Evolutionary conservation across 805 yeast species (phyloP).

Genomic region (Ogataea polymorpha): DNA sequence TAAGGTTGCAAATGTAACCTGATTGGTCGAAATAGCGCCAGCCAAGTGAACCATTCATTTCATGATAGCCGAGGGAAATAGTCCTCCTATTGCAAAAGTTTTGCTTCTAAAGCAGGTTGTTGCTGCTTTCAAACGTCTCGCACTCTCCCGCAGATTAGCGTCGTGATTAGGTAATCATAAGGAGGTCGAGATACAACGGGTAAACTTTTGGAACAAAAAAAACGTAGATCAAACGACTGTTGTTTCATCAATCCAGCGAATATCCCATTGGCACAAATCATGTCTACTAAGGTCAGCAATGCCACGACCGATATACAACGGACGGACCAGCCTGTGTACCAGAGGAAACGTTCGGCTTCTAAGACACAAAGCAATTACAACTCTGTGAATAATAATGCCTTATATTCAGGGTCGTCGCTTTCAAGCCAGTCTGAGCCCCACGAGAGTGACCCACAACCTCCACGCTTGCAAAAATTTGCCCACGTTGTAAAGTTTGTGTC

Average conservation of each 20-base stretch:
- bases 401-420: constrained; percentile 12
- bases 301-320: constrained; percentile 4
- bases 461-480: constrained; percentile 34
- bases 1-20: too few relatives aligned
- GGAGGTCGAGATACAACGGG: too few relatives aligned
- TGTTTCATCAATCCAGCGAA: not conserved
- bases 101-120: too few relatives aligned
- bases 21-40: too few relatives aligned
- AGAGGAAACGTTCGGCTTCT: constrained; percentile 34
- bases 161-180: too few relatives aligned
- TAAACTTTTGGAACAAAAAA: not conserved
- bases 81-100: too few relatives aligned
- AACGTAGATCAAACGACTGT: not conserved
- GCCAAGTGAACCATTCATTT: too few relatives aligned
- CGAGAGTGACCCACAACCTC: constrained; percentile 13
- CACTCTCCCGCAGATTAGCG: too few relatives aligned
- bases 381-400: constrained; percentile 22
- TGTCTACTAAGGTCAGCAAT: constrained; percentile 13
- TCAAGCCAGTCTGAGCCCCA: constrained; percentile 7
- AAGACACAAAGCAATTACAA: constrained; percentile 33
- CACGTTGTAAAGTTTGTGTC: constrained; percentile 73
- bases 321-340: constrained; percentile 8
- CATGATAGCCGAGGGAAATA: too few relatives aligned
- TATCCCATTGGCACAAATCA: not conserved
- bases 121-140: too few relatives aligned